Evolutionary conservation across 2,329 filamentous ascomycete genomes (phyloP).

Genomic region (Colletotrichum eleusines): DNA sequence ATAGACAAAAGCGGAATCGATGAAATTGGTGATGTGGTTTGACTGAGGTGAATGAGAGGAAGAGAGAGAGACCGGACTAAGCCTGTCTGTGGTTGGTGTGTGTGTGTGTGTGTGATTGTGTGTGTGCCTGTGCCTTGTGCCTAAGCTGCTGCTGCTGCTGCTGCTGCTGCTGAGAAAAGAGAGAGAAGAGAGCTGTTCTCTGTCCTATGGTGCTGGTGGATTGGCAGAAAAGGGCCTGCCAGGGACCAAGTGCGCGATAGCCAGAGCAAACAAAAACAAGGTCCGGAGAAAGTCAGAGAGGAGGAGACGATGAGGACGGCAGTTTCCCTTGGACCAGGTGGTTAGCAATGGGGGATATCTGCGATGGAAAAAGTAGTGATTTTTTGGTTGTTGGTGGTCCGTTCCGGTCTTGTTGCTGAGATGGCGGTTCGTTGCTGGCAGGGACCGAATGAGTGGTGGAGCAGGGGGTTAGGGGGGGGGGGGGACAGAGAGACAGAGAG

Average conservation of each 20-base stretch:
- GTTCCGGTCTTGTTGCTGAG: conserved; percentile 39
- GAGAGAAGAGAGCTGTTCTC: neutral
- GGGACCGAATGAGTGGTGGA: neutral
- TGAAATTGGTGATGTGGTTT: conserved; percentile 42
- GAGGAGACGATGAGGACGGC: conserved; percentile 19
- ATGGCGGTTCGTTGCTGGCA: conserved; percentile 5
- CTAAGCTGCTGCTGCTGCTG: conserved; percentile 1
- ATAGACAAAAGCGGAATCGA: conserved; percentile 35
- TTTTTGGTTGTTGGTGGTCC: conserved; percentile 22
- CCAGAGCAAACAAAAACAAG: conserved; percentile 9
- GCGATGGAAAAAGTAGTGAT: conserved; percentile 12
- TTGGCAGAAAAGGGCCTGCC: conserved; percentile 2
- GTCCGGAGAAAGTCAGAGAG: conserved; percentile 8
- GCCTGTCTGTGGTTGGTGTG: neutral
- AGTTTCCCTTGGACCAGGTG: conserved; percentile 22
- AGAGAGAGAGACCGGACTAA: conserved; percentile 1
- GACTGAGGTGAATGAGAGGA: conserved; percentile 26
- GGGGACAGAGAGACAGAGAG: neutral
- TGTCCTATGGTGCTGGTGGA: neutral
- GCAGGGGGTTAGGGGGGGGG: neutral
- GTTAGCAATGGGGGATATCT: conserved; percentile 21
- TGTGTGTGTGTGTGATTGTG: conserved; percentile 3
- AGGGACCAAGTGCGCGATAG: conserved; percentile 1
- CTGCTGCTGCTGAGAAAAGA: neutral
- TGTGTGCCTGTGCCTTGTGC: neutral